Evolutionary conservation across 208 protist species (phyloP).

Genomic region (Trypanosoma cruzi): DNA sequence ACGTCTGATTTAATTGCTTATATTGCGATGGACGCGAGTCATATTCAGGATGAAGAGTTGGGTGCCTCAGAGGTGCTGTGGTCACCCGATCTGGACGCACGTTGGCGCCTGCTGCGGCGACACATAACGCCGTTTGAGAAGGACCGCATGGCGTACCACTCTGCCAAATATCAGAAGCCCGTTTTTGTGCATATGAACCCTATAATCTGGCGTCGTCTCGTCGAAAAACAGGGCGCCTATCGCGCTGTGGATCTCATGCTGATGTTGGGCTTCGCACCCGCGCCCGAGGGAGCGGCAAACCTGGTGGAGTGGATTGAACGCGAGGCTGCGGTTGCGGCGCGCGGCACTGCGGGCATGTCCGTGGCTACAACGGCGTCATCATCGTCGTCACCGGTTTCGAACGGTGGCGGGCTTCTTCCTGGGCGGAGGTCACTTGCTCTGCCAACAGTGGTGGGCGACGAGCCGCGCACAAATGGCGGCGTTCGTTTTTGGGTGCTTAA

Average conservation of each 20-base stretch:
- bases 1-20: background rate
- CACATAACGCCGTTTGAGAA: conserved; percentile 29
- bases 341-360: background rate
- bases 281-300: conserved; percentile 5
- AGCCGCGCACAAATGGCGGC: conserved; percentile 11
- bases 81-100: conserved; percentile 27
- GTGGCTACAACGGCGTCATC: background rate
- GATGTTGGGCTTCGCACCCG: conserved; percentile 28
- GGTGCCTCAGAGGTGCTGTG: conserved; percentile 11
- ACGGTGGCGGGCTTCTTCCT: background rate
- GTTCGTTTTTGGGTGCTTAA: conserved; percentile 26
- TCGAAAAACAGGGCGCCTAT: conserved; percentile 22
- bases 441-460: background rate
- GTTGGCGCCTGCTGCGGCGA: conserved; percentile 22
- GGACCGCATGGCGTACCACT: conserved; percentile 23
- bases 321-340: background rate
- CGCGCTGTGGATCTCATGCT: conserved; percentile 32
- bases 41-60: conserved; percentile 19
- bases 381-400: background rate
- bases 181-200: conserved; percentile 30
- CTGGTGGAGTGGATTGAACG: conserved; percentile 22
- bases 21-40: conserved; percentile 8
- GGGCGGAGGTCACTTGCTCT: conserved; percentile 7
- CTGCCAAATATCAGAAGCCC: conserved; percentile 27
- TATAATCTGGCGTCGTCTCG: conserved; percentile 17